Evolutionary conservation across 345 rosid genomes (phyloP).

Genomic region (Arabidopsis arenosa): DNA sequence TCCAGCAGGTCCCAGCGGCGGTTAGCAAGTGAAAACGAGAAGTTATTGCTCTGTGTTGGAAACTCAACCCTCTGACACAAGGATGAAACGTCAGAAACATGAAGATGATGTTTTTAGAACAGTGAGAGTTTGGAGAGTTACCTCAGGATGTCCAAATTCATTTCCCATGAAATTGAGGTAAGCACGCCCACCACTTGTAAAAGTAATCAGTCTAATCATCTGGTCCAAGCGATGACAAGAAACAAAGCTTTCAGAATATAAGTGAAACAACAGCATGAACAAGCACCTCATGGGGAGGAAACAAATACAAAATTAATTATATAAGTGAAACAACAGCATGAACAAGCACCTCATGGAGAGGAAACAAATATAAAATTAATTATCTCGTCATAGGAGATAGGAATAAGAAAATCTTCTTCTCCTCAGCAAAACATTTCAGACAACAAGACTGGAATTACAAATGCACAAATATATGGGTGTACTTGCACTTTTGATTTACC

Average conservation of each 20-base stretch:
- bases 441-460: slow-evolving; percentile 17
- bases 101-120: slow-evolving; percentile 29
- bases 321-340: slow-evolving; percentile 1
- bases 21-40: slow-evolving; percentile 84
- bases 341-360: slow-evolving; percentile 8
- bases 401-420: slow-evolving; percentile 12
- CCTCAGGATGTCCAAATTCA: slow-evolving; percentile 97
- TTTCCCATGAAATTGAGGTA: slow-evolving; percentile 98
- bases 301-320: slow-evolving; percentile 7
- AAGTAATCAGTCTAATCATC: slow-evolving; percentile 93
- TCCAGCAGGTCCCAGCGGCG: slow-evolving; percentile 83
- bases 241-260: slow-evolving; percentile 31
- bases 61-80: slow-evolving; percentile 83
- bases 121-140: slow-evolving; percentile 40
- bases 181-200: slow-evolving; percentile 78
- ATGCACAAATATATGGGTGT: slow-evolving; percentile 4
- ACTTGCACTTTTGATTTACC: slow-evolving; percentile 6
- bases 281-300: slow-evolving; percentile 3
- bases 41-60: slow-evolving; percentile 83
- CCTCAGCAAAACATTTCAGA: slow-evolving; percentile 11
- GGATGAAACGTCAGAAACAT: slow-evolving; percentile 42
- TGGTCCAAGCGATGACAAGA: slow-evolving; percentile 48
- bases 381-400: slow-evolving; percentile 1
- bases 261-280: slow-evolving; percentile 21
- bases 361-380: slow-evolving; percentile 13